Conservation (phyloP, 2,329 filamentous ascomycete genomes). For the Zasmidium angulare region DNA sequence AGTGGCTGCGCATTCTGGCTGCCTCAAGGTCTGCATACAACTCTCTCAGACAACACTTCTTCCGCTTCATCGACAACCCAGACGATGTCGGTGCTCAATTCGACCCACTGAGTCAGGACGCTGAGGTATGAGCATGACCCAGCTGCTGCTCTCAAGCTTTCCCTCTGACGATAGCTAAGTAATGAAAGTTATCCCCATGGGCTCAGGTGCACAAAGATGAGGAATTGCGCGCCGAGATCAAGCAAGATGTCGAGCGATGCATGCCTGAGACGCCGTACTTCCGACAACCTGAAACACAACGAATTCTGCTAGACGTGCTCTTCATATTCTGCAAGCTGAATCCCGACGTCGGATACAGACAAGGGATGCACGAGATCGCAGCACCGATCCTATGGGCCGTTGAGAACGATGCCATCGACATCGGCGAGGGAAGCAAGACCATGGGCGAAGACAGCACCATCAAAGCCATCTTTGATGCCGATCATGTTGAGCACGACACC, state of each 20-base stretch:
- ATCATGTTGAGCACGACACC: constrained; percentile 84
- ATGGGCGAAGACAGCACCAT: constrained; percentile 32
- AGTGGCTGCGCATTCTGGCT: constrained; percentile 68
- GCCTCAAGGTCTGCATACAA: constrained; percentile 74
- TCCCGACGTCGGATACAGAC: constrained; percentile 84
- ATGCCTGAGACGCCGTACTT: constrained; percentile 92
- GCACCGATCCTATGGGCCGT: constrained; percentile 86
- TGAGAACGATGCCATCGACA: constrained; percentile 73
- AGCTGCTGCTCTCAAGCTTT: constrained; percentile 13
- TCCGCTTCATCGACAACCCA: constrained; percentile 81
- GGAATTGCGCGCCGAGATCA: constrained; percentile 79
- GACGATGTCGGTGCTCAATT: constrained; percentile 72
- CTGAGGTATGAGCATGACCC: constrained; percentile 51
- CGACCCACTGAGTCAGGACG: constrained; percentile 85
- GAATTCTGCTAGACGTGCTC: constrained; percentile 80
- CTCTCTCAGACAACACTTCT: constrained; percentile 69
- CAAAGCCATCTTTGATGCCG: constrained; percentile 60
- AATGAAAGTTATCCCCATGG: constrained; percentile 76
- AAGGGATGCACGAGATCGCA: constrained; percentile 96
- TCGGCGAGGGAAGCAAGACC: constrained; percentile 31
- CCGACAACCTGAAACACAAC: constrained; percentile 73
- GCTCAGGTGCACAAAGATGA: constrained; percentile 83
- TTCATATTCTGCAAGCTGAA: constrained; percentile 96
- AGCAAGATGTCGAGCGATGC: constrained; percentile 87
- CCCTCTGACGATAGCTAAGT: constrained; percentile 44